Percentiles rank a stretch among this genome's conserved stretches.
phyloP scores from a whole-genome alignment of 176 grass and related monocot genomes.

The Aegilops tauschii region DNA sequence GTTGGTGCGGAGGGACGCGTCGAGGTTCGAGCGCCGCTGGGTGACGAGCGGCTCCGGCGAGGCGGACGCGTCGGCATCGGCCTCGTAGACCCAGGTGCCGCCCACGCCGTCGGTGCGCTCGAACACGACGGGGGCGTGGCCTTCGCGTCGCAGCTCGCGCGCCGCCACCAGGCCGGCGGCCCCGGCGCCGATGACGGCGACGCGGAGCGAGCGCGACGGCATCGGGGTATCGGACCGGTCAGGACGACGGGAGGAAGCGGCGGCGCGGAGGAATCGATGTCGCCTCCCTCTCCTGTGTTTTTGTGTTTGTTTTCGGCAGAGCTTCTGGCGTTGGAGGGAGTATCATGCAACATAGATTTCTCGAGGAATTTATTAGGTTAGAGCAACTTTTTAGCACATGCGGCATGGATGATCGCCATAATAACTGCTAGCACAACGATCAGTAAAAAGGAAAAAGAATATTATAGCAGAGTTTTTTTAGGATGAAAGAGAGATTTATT shows the following conservation, averaged over 20 bases:
- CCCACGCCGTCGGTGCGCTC: slow-evolving; percentile 40
- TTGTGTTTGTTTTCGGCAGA: background rate
- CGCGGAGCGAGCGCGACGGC: background rate
- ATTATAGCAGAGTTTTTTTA: no score
- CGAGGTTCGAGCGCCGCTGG: slow-evolving; percentile 31
- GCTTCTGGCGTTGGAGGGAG: no score
- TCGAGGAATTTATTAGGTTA: no score
- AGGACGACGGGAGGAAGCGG: background rate
- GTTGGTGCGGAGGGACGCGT: slow-evolving; percentile 77
- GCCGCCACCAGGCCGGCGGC: slow-evolving; percentile 48
- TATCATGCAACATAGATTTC: no score
- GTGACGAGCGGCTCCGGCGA: background rate
- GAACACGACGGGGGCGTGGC: slow-evolving; percentile 54
- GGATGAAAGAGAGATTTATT: no score
- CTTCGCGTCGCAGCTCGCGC: slow-evolving; percentile 52
- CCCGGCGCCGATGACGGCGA: slow-evolving; percentile 59
- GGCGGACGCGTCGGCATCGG: background rate
- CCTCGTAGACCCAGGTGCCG: slow-evolving; percentile 52
- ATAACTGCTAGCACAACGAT: no score
- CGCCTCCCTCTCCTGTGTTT: background rate
- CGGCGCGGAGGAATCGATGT: background rate
- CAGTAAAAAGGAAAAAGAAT: no score
- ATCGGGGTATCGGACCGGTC: background rate
- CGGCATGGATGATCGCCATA: no score
- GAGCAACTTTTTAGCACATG: no score